Conservation (phyloP, 2,329 filamentous ascomycete genomes). For the Colletotrichum tabaci region DNA sequence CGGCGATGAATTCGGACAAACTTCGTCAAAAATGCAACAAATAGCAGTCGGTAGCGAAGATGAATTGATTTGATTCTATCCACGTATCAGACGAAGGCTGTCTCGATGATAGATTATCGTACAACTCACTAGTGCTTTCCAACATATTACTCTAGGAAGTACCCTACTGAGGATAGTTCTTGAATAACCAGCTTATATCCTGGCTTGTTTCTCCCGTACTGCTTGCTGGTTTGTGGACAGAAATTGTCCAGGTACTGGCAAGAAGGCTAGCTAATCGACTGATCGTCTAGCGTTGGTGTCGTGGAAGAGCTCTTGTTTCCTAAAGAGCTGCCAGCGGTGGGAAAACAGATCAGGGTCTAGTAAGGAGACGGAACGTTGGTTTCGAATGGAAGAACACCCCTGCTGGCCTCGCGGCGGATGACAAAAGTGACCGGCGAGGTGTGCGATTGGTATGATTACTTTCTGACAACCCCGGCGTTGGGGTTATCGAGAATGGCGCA, state of each 20-base stretch:
- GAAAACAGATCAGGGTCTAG: conserved; percentile 1
- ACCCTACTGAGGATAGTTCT: background rate
- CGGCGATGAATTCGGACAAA: conserved; percentile 1
- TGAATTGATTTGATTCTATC: conserved; percentile 8
- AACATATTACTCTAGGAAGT: conserved; percentile 25
- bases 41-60: conserved; percentile 11
- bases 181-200: background rate
- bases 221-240: background rate
- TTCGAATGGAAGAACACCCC: background rate
- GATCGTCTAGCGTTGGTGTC: conserved; percentile 11
- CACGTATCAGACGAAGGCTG: background rate
- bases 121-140: conserved; percentile 16
- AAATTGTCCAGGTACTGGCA: background rate
- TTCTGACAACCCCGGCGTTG: conserved; percentile 64
- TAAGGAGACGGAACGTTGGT: background rate
- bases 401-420: conserved; percentile 22
- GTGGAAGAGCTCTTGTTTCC: background rate
- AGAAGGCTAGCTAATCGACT: background rate
- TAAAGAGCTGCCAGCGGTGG: background rate
- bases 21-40: conserved; percentile 14
- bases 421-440: conserved; percentile 47
- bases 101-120: background rate
- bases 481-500: conserved; percentile 59
- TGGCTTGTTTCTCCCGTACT: conserved; percentile 3
- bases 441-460: conserved; percentile 53